A percentile compares a stretch with the other conserved stretches of the same genome.
phyloP scores from a whole-genome alignment of 2,329 filamentous ascomycete genomes.

The Ophiostoma sp. region DNA sequence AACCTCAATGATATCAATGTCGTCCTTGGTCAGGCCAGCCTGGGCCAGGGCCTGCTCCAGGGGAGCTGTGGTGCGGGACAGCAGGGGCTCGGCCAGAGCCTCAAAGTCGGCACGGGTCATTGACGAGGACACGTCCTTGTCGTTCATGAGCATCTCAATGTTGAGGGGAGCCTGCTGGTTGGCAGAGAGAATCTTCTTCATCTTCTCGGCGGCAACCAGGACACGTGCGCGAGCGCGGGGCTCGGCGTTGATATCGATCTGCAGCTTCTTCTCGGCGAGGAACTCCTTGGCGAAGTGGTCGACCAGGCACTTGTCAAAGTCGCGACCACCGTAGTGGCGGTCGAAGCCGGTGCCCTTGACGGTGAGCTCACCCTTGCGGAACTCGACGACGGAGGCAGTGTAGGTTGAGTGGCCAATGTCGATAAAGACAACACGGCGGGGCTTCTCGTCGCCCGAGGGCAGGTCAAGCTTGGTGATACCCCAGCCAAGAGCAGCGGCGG shows the following conservation, averaged over 20 bases:
- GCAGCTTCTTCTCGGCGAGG: conserved; percentile 96
- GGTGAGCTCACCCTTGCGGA: conserved; percentile 90
- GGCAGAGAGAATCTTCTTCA: conserved; percentile 97
- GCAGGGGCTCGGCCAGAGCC: conserved; percentile 77
- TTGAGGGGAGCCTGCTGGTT: conserved; percentile 89
- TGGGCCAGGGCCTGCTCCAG: conserved; percentile 92
- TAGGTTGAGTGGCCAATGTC: conserved; percentile 97
- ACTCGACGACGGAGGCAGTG: conserved; percentile 89
- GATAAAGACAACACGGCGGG: conserved; percentile 82
- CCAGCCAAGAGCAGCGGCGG: conserved; percentile 89
- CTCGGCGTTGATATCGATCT: conserved; percentile 91
- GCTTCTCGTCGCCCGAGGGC: conserved; percentile 81
- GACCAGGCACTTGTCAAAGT: conserved; percentile 92
- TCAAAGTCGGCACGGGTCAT: conserved; percentile 94
- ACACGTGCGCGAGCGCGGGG: conserved; percentile 85
- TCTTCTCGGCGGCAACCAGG: conserved; percentile 83
- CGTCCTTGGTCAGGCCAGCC: conserved; percentile 81
- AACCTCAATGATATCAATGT: conserved; percentile 90
- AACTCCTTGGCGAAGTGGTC: conserved; percentile 96
- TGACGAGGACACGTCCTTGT: conserved; percentile 82
- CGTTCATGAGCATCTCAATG: conserved; percentile 98
- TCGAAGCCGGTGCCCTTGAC: conserved; percentile 92
- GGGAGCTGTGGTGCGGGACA: conserved; percentile 65
- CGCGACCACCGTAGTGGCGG: conserved; percentile 92
- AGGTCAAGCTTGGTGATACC: conserved; percentile 98